Base-by-base conservation (phyloP, 1,139 yeast genomes). In the Debaryomyces nepalensis region DNA sequence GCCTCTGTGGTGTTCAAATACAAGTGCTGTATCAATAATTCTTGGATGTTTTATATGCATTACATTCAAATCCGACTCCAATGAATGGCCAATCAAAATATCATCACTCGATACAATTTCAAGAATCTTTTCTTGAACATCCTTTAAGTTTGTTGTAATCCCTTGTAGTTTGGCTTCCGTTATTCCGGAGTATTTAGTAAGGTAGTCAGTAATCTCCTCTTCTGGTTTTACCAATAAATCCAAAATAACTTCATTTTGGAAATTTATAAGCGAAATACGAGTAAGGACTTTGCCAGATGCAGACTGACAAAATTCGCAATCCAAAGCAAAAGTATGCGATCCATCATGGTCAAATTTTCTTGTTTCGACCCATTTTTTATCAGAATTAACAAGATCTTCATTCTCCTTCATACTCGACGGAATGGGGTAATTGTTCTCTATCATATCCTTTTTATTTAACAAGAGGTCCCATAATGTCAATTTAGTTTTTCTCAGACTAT, bases 231-330 rank as follows among this genome's bases (percentile, higher is more conserved):
- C 97, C 20, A 81, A 73, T 49, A 81, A 76, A 57, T 91, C 97
- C 45, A 85, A 63, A 1, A 91, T 64, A 0, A 81, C 76, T 5
- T 76, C 73, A 8, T 77, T 79, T 27, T 81, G 70, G 54, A 80
- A 81, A 57, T 87, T 81, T 2, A 89, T 75, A 12, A 93, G 54
- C 1, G 97, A 87, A 1, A 88, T 81, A 44, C 98, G 71, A 0
- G 98, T 82, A 32, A 91, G 68, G 3, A 82, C 96, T 36, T 76
- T 73, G 0, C 88, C 89, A 2, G 57, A 50, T 0, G 67, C 77
- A 0, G 93, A 67, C 43, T 74, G 67, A 59, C 97, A 89, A 87
- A 93, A 93, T 63, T 93, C 99, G 67, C 99, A 93, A 64, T 93
- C 99, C 16, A 93, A 55, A 0, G 96, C 95, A 66, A 79, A 88